phyloP scores from a whole-genome alignment of 2,329 filamentous ascomycete species.

The Annulohypoxylon truncatum region DNA sequence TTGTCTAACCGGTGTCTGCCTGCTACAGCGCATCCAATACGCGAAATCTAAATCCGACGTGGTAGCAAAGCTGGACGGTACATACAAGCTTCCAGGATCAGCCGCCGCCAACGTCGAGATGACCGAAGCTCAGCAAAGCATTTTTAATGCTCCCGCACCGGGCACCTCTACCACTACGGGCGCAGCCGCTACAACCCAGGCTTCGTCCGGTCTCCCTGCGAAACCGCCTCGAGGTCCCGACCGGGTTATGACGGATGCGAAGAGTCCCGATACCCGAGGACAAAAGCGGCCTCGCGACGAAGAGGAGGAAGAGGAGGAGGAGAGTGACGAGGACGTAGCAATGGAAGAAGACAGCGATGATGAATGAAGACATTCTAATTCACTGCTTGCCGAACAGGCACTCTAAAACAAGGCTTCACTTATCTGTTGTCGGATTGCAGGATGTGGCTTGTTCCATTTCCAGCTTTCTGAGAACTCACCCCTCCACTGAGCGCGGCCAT shows the following conservation, averaged over 20 bases:
- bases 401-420: neutral
- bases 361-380: slow-evolving; percentile 61
- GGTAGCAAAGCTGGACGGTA: slow-evolving; percentile 91
- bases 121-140: slow-evolving; percentile 81
- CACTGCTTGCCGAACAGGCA: neutral
- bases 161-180: slow-evolving; percentile 57
- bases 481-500: slow-evolving; percentile 62
- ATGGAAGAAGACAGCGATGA: slow-evolving; percentile 78
- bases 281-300: slow-evolving; percentile 80
- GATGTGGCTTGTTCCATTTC: neutral
- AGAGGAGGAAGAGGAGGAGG: slow-evolving; percentile 70
- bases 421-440: slow-evolving; percentile 4
- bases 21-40: slow-evolving; percentile 83
- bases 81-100: slow-evolving; percentile 76
- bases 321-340: slow-evolving; percentile 68
- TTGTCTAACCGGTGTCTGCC: slow-evolving; percentile 25
- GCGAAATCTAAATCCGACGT: slow-evolving; percentile 90
- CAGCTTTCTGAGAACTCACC: slow-evolving; percentile 19
- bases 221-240: slow-evolving; percentile 63
- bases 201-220: slow-evolving; percentile 56
- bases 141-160: slow-evolving; percentile 76
- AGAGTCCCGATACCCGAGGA: slow-evolving; percentile 66
- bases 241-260: slow-evolving; percentile 62
- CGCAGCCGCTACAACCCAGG: slow-evolving; percentile 51
- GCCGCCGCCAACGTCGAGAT: slow-evolving; percentile 67